These are phyloP conservation scores for Nemania sp. DNA, from an alignment of 2,329 filamentous ascomycete genomes.

Conservation along the genomic window DNA sequence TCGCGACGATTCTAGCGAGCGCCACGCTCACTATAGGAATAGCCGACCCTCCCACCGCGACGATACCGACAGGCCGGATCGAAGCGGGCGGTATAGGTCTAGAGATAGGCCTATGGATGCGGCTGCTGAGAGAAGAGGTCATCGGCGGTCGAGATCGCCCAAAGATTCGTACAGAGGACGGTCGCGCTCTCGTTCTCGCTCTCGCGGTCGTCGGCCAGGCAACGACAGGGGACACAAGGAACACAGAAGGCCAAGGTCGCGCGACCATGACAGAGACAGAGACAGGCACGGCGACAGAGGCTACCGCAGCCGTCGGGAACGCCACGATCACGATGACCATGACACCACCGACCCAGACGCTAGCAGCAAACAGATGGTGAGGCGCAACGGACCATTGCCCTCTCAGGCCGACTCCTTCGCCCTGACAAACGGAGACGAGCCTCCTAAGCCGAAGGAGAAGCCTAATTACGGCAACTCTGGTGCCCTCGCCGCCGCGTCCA, in stretches of 20 bases:
- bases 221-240: constrained; percentile 35
- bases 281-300: constrained; percentile 35
- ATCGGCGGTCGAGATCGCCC: constrained; percentile 37
- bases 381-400: constrained; percentile 56
- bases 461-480: constrained; percentile 85
- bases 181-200: constrained; percentile 34
- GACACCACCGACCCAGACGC: constrained; percentile 25
- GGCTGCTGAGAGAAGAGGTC: constrained; percentile 28
- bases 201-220: constrained; percentile 35
- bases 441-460: constrained; percentile 73
- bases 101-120: constrained; percentile 30
- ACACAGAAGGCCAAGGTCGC: constrained; percentile 39
- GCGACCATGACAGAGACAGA: constrained; percentile 37
- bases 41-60: constrained; percentile 28
- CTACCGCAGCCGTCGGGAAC: constrained; percentile 30
- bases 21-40: constrained; percentile 27
- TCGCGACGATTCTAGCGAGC: constrained; percentile 24
- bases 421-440: constrained; percentile 52
- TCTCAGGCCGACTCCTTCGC: constrained; percentile 65
- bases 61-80: constrained; percentile 18
- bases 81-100: constrained; percentile 24
- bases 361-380: constrained; percentile 38
- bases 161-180: constrained; percentile 27
- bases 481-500: constrained; percentile 83
- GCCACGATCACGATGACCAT: constrained; percentile 24